A percentile compares a stretch with the other conserved stretches of the same genome.
These are phyloP conservation scores for Ailanthus altissimus DNA, from an alignment of 345 rosid genomes.

Conservation along the genomic window DNA sequence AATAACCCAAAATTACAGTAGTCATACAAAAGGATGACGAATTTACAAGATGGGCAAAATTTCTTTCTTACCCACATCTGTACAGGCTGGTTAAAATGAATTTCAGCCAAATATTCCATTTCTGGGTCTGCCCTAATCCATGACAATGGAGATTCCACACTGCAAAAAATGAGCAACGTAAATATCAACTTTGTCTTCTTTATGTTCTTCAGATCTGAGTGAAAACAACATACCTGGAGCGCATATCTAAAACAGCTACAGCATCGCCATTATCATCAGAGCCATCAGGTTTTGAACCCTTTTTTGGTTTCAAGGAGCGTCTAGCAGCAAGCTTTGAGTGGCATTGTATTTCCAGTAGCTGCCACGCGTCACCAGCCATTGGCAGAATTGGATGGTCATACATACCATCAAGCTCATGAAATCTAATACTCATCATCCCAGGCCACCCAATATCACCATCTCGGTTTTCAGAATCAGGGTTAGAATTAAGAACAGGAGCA, in stretches of 20 bases:
- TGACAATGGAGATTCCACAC: conserved; percentile 86
- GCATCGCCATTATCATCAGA: conserved; percentile 87
- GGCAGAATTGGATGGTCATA: conserved; percentile 93
- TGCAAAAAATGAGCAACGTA: conserved; percentile 42
- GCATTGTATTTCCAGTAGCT: conserved; percentile 93
- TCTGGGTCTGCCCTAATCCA: conserved; percentile 99
- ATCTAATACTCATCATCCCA: conserved; percentile 96
- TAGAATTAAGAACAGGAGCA: conserved; percentile 46
- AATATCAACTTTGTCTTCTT: conserved; percentile 1
- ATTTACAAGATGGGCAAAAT: conserved; percentile 16
- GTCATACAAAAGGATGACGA: not conserved
- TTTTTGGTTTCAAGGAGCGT: conserved; percentile 92
- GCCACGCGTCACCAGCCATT: conserved; percentile 94
- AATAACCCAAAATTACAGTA: not conserved
- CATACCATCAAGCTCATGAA: conserved; percentile 94
- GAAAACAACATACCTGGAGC: conserved; percentile 61
- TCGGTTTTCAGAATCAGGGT: conserved; percentile 75
- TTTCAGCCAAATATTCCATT: conserved; percentile 96
- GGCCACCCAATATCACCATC: conserved; percentile 96
- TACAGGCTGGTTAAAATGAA: conserved; percentile 95
- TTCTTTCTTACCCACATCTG: conserved; percentile 95
- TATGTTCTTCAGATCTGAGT: conserved; percentile 3
- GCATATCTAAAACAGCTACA: conserved; percentile 54
- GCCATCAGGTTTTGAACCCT: conserved; percentile 90
- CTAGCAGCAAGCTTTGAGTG: conserved; percentile 92